Conservation (phyloP, 495 filamentous ascomycete species). For the Elasticomyces elasticus region DNA sequence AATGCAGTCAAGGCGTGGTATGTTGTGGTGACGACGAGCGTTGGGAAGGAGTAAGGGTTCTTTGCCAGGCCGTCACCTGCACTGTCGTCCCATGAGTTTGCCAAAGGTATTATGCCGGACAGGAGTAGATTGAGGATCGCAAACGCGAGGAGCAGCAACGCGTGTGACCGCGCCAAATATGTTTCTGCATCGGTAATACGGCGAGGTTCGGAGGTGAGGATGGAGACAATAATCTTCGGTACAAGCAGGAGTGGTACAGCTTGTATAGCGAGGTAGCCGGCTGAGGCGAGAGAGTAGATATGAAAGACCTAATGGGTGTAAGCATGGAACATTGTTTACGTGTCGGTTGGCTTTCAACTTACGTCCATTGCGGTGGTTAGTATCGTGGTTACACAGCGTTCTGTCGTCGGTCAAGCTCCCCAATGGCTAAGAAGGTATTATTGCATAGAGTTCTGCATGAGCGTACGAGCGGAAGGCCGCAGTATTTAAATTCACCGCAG, state of each 20-base stretch:
- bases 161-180: conserved; percentile 63
- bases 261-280: conserved; percentile 23
- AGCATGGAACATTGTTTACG: background rate
- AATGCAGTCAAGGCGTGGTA: conserved; percentile 57
- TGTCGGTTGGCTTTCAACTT: background rate
- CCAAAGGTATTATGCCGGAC: conserved; percentile 64
- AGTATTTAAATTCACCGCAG: no score
- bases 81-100: conserved; percentile 17
- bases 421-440: no score
- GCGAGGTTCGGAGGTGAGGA: conserved; percentile 16
- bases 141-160: conserved; percentile 56
- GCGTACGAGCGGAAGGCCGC: no score
- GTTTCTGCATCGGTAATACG: conserved; percentile 42
- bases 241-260: conserved; percentile 20
- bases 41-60: conserved; percentile 60
- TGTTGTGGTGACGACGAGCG: conserved; percentile 51
- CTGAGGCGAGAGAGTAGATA: conserved; percentile 46
- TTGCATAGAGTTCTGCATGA: no score
- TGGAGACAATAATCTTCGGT: conserved; percentile 18
- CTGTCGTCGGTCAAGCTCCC: background rate
- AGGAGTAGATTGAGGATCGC: conserved; percentile 56
- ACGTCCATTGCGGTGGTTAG: conserved; percentile 3
- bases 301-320: conserved; percentile 46
- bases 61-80: conserved; percentile 24
- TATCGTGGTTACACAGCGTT: background rate